Evolutionary conservation across 2,329 filamentous ascomycete species (phyloP), one percentile per base, ranked within the genome.

Genomic region (Xylariaceae sp.): DNA sequence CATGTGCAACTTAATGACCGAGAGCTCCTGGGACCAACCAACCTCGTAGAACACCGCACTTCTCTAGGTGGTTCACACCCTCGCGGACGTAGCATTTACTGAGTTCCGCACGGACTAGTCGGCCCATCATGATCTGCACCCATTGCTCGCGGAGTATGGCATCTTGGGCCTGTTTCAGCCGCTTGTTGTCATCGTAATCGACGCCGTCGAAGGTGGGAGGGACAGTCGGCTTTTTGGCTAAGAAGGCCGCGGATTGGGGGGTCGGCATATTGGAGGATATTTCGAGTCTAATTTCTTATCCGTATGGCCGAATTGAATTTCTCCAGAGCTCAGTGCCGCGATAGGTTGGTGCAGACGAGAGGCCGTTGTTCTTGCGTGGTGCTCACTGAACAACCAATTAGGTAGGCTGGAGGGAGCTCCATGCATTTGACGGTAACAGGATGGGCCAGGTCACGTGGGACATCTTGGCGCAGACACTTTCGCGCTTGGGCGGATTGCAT

Each of bases 91-190:
- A 94, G 78, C 89, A 94, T 76, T 90, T 92, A 72, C 85, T 80
- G 76, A 94, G 77, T 77, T 94, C 89, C 71, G 92, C 87, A 60
- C 87, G 78, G 51, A 94, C 87, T 59, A 94, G 75, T 57, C 89
- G 80, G 54, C 87, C 87, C 89, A 92, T 94, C 89, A 94, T 94
- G 70, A 86, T 85, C 70, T 84, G 85, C 56, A 94, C 88, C 89
- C 89, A 94, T 76, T 94, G 89, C 76, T 94, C 89, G 59, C 88
- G 81, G 65, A 94, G 82, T 53, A 94, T 81, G 61, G 88, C 81
- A 71, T 94, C 89, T 71, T 92, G 88, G 50, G 89, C 89, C 57
- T 85, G 84, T 78, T 92, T 94, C 70, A 94, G 78, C 63, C 84
- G 83, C 70, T 83, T 83, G 70, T 85, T 90, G 76, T 94, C 87